Percentiles rank a stretch among this genome's conserved stretches.
These are phyloP conservation scores for Rutstroemia sp. DNA, from an alignment of 2,329 filamentous ascomycete genomes.

Conservation along the genomic window DNA sequence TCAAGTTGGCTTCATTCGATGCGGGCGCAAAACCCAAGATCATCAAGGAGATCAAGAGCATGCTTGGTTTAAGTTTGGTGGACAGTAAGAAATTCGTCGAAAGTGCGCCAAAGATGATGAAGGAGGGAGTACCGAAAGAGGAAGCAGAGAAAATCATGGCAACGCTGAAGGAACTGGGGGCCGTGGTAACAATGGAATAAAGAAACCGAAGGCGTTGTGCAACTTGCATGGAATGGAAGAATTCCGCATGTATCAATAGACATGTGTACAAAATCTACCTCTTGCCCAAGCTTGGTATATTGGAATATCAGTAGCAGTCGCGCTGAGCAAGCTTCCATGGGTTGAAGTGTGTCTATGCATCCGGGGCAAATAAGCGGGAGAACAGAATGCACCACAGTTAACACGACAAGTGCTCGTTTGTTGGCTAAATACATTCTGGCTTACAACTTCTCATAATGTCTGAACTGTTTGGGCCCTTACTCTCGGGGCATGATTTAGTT, in stretches of 20 bases:
- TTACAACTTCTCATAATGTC: too few species aligned
- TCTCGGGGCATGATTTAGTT: too few species aligned
- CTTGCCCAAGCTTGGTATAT: slow-evolving; percentile 7
- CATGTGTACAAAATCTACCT: slow-evolving; percentile 30
- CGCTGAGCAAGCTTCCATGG: too few species aligned
- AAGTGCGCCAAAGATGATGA: slow-evolving; percentile 95
- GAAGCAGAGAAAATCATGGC: slow-evolving; percentile 98
- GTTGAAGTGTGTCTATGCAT: too few species aligned
- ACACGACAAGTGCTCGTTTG: too few species aligned
- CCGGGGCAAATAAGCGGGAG: too few species aligned
- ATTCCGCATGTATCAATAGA: slow-evolving; percentile 27
- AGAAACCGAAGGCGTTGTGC: slow-evolving; percentile 39
- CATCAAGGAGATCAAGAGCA: slow-evolving; percentile 98
- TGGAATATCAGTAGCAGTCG: not conserved
- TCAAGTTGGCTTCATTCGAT: slow-evolving; percentile 91
- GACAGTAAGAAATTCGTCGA: slow-evolving; percentile 99
- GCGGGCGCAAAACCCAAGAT: slow-evolving; percentile 90
- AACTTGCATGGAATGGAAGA: slow-evolving; percentile 15
- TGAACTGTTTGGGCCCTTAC: too few species aligned
- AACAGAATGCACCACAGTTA: too few species aligned
- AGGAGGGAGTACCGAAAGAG: slow-evolving; percentile 98
- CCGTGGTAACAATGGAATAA: slow-evolving; percentile 87
- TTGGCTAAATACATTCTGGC: too few species aligned
- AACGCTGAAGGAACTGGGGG: slow-evolving; percentile 87
- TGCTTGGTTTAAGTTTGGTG: slow-evolving; percentile 91